Conservation (phyloP, 805 yeast species). For the Ogataea henricii region DNA sequence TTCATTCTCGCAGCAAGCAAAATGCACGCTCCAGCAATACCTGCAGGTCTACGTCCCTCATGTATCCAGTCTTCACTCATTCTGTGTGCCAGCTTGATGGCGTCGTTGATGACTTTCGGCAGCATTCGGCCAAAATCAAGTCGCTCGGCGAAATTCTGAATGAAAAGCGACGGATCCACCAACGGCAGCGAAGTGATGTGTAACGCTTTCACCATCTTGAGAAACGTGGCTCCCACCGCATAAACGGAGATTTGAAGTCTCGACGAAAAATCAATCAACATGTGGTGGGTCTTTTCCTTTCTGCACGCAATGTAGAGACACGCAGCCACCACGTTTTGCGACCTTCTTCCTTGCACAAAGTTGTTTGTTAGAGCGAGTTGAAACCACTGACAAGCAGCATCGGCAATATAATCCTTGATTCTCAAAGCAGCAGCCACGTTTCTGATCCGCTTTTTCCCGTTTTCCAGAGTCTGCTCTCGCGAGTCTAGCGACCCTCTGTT, state of each 20-base stretch:
- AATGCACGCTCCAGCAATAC: constrained; percentile 96
- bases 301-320: constrained; percentile 95
- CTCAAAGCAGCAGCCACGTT: constrained; percentile 76
- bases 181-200: constrained; percentile 78
- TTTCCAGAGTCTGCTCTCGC: constrained; percentile 83
- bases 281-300: constrained; percentile 85
- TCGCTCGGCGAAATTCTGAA: constrained; percentile 90
- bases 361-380: constrained; percentile 81
- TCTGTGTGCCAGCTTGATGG: constrained; percentile 79
- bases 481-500: constrained; percentile 78
- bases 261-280: constrained; percentile 94
- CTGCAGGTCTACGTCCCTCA: constrained; percentile 97
- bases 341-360: constrained; percentile 95
- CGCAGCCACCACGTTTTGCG: constrained; percentile 93
- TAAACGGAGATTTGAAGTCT: constrained; percentile 87
- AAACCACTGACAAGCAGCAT: constrained; percentile 88
- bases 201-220: constrained; percentile 86
- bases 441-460: constrained; percentile 77
- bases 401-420: constrained; percentile 83
- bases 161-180: constrained; percentile 92
- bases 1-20: constrained; percentile 96
- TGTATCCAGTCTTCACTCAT: constrained; percentile 96
- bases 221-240: constrained; percentile 93
- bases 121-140: constrained; percentile 76
- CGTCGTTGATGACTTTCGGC: constrained; percentile 81